These are phyloP conservation scores for Candida gorgasii DNA, from an alignment of 805 yeast species.

Conservation along the genomic window DNA sequence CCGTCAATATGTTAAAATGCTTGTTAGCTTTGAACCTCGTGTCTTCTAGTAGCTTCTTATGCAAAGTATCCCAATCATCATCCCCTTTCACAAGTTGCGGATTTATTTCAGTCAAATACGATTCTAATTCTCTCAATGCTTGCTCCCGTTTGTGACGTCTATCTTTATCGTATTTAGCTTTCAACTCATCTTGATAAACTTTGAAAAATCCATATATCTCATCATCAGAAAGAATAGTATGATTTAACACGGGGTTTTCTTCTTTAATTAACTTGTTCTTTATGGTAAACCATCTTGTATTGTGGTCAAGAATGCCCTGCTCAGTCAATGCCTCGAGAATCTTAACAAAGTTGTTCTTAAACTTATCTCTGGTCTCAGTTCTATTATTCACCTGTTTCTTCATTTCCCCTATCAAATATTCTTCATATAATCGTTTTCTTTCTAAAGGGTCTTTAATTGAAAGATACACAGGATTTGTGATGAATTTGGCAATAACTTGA, in stretches of 20 bases:
- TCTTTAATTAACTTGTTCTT: slow-evolving; percentile 50
- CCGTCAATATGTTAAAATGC: slow-evolving; percentile 52
- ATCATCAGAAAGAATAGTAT: slow-evolving; percentile 57
- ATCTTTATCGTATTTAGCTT: slow-evolving; percentile 26
- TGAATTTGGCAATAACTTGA: slow-evolving; percentile 57
- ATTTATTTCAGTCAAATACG: slow-evolving; percentile 46
- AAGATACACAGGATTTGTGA: slow-evolving; percentile 69
- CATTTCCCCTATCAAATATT: slow-evolving; percentile 46
- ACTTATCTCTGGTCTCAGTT: slow-evolving; percentile 53
- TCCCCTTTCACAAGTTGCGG: slow-evolving; percentile 26
- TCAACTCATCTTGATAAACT: slow-evolving; percentile 47
- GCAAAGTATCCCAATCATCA: slow-evolving; percentile 39
- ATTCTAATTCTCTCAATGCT: slow-evolving; percentile 54
- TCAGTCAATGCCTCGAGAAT: slow-evolving; percentile 41
- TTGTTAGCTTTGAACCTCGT: slow-evolving; percentile 58
- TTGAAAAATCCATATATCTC: slow-evolving; percentile 56
- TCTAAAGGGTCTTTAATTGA: slow-evolving; percentile 57
- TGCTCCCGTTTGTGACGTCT: slow-evolving; percentile 34
- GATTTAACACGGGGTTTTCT: slow-evolving; percentile 66
- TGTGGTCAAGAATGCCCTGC: slow-evolving; percentile 45
- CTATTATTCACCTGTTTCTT: slow-evolving; percentile 55
- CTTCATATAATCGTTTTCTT: slow-evolving; percentile 64
- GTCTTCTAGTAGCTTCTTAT: slow-evolving; percentile 40
- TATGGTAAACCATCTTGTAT: slow-evolving; percentile 65
- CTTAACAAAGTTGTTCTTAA: slow-evolving; percentile 52